Evolutionary conservation across 2,329 filamentous ascomycete genomes (phyloP), one percentile per base, ranked within the genome.

Genomic region (Polychaeton citri): DNA sequence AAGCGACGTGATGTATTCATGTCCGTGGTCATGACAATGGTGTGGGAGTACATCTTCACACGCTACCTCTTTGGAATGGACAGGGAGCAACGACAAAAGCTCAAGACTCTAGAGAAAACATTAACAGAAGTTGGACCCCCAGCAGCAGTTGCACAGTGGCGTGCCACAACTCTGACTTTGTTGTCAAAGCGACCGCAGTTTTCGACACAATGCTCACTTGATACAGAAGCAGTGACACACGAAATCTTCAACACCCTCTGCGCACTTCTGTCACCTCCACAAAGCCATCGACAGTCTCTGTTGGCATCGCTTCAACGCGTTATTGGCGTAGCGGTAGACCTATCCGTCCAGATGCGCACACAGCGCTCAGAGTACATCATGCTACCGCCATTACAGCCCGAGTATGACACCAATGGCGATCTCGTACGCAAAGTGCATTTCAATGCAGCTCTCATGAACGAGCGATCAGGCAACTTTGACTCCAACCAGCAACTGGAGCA

Each of bases 61-160:
- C 78, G 90, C 44, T 98, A 98, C 59, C 76, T 98, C 18, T 98
- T 98, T 57, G 90, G 90, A 50, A 94, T 98, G 85, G 90, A 98
- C 57, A 76, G 87, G 50, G 90, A 96, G 61, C 90, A 98, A 62
- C 77, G 90, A 50, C 87, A 96, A 60, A 96, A 96, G 62, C 79
- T 98, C 58, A 96, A 98, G 65, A 78, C 81, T 21, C 73, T 98
- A 6, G 92, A 98, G 64, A 95, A 94, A 66, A 79, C 82, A 26
- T 71, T 98, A 19, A 72, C 74, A 15, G 90, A 98, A 55, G 82
- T 94, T 49, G 90, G 88, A 33, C 85, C 88, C 19, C 69, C 73
- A 35, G 73, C 80, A 40, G 87, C 92, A n/a, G 88, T 98, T 31
- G 84, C 90, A 38, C 86, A 90, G 62, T 98, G 90, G 90, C 85